These are phyloP conservation scores for Neonectria coccinea DNA, from an alignment of 2,329 filamentous ascomycete genomes.

Conservation along the genomic window DNA sequence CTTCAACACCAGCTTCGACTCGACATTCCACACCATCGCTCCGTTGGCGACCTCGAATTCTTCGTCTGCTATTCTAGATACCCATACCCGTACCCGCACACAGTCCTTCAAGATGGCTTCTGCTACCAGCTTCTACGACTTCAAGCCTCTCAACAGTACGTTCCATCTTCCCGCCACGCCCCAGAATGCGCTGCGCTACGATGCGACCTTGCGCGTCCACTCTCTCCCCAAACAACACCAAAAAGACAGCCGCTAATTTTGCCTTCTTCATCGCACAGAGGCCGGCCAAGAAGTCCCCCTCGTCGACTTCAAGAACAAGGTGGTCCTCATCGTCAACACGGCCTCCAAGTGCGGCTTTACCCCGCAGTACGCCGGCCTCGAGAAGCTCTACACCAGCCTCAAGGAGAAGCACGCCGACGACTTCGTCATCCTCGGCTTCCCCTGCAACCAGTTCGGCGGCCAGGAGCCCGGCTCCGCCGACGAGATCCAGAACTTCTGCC, in stretches of 20 bases:
- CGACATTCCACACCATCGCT: constrained; percentile 23
- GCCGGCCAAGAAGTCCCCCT: constrained; percentile 78
- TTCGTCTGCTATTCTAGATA: constrained; percentile 20
- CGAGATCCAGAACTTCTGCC: constrained; percentile 86
- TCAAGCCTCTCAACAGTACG: constrained; percentile 85
- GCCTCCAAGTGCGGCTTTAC: constrained; percentile 99
- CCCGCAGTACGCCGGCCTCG: constrained; percentile 90
- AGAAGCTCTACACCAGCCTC: constrained; percentile 87
- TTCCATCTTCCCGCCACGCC: constrained; percentile 38
- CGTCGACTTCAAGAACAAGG: constrained; percentile 84
- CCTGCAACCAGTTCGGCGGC: constrained; percentile 95
- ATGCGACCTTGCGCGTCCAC: not conserved
- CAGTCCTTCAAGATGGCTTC: constrained; percentile 52
- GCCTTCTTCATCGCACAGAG: constrained; percentile 43
- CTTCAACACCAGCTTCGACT: constrained; percentile 13
- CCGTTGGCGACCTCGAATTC: constrained; percentile 19
- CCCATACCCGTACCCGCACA: constrained; percentile 16
- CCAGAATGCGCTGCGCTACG: not conserved
- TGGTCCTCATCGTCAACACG: constrained; percentile 96
- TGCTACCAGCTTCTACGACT: constrained; percentile 77
- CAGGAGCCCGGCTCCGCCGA: constrained; percentile 90
- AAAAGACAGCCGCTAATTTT: constrained; percentile 28
- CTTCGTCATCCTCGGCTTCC: constrained; percentile 93
- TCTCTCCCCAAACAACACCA: not conserved
- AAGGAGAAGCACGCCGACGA: constrained; percentile 76